phyloP scores from a whole-genome alignment of 345 rosid species.

The Eucalyptus polyanthemos region DNA sequence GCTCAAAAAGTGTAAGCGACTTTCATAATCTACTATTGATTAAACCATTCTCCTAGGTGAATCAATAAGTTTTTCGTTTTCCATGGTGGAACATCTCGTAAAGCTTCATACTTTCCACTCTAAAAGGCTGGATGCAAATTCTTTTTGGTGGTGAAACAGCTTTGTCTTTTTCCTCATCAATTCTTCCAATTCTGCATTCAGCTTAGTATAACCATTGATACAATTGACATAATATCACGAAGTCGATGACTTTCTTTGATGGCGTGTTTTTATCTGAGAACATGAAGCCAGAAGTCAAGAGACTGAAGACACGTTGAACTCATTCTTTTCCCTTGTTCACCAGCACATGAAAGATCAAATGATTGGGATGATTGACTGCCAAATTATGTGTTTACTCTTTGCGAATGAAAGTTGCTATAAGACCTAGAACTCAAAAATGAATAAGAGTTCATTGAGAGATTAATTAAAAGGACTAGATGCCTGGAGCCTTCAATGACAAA shows the following conservation, averaged over 20 bases:
- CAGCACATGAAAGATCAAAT: neutral
- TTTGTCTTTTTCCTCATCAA: neutral
- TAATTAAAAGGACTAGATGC: neutral
- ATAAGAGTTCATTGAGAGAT: neutral
- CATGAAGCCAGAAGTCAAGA: neutral
- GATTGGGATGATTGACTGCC: neutral
- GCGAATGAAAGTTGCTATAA: neutral
- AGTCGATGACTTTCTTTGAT: neutral
- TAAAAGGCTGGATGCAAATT: neutral
- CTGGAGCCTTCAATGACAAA: neutral
- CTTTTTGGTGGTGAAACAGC: neutral
- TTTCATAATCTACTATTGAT: neutral
- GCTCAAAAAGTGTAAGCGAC: neutral
- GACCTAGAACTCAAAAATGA: neutral
- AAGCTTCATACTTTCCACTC: neutral
- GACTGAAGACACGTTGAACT: neutral
- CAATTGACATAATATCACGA: neutral
- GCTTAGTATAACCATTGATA: neutral
- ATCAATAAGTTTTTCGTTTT: neutral
- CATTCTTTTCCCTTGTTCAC: neutral
- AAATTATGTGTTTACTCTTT: neutral
- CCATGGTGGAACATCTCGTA: neutral
- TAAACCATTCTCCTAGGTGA: neutral
- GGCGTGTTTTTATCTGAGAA: neutral
- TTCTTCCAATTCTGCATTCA: neutral